Percentiles rank a stretch among this genome's conserved stretches.
Evolutionary conservation across 192 early-diverging fungal species (phyloP).

Genomic region (Dissophora ornata): DNA sequence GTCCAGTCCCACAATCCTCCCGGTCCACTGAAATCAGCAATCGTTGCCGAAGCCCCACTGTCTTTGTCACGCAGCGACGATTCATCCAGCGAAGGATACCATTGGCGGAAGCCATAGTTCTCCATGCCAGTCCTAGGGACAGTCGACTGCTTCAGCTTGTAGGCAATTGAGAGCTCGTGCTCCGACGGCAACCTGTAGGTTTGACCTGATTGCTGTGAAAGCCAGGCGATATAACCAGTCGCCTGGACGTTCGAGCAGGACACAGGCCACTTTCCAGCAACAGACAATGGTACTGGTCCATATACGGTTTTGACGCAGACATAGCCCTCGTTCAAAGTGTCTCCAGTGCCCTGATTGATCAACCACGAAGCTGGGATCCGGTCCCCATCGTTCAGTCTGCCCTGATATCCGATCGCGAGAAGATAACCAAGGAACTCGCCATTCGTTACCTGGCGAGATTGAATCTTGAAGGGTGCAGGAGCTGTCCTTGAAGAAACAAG

Average conservation of each 20-base stretch:
- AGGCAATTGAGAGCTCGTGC: conserved; percentile 68
- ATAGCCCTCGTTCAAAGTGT: not conserved
- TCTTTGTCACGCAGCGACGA: conserved; percentile 21
- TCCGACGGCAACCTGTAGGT: conserved; percentile 76
- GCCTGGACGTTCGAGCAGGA: conserved; percentile 77
- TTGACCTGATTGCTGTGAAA: conserved; percentile 54
- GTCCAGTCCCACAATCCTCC: conserved; percentile 90
- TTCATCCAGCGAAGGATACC: conserved; percentile 68
- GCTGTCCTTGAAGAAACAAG: conserved; percentile 21
- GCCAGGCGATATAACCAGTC: conserved; percentile 69
- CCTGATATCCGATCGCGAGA: conserved; percentile 12
- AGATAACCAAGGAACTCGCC: conserved; percentile 77
- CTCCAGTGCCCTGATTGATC: not conserved
- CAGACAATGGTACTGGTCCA: conserved; percentile 67
- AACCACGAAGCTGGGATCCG: conserved; percentile 67
- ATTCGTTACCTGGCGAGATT: conserved; percentile 84
- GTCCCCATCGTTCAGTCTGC: conserved; percentile 45
- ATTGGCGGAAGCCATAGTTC: conserved; percentile 77
- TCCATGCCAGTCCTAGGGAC: conserved; percentile 47
- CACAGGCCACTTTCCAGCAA: conserved; percentile 77
- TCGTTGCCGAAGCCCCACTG: not conserved
- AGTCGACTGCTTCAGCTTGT: conserved; percentile 42
- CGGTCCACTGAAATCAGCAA: conserved; percentile 48
- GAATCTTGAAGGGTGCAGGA: conserved; percentile 70
- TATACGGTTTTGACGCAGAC: conserved; percentile 74